Percentiles rank a stretch among this genome's conserved stretches.
phyloP scores from a whole-genome alignment of 1,284 basidiomycete species.

The Stereum hirsutum region DNA sequence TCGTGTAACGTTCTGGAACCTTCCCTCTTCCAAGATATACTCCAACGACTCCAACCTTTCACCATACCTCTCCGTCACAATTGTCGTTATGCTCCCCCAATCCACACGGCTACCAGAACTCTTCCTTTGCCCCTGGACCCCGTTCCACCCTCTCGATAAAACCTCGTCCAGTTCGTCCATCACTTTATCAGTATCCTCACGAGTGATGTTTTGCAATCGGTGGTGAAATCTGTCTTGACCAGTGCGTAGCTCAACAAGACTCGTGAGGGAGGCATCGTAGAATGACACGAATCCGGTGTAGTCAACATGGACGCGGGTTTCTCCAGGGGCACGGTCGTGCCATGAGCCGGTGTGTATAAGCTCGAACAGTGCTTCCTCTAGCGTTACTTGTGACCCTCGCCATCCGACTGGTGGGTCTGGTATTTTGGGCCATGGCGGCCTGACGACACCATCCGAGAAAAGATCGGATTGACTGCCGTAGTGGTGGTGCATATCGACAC shows the following conservation, averaged over 20 bases:
- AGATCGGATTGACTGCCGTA: not conserved
- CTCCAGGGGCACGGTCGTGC: conserved; percentile 32
- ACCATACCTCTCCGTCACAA: conserved; percentile 32
- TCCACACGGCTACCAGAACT: conserved; percentile 27
- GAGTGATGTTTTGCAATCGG: conserved; percentile 20
- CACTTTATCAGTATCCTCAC: not conserved
- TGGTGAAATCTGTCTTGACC: conserved; percentile 24
- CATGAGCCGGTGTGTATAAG: conserved; percentile 26
- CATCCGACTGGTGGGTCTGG: conserved; percentile 5
- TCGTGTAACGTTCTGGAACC: conserved; percentile 1
- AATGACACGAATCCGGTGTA: conserved; percentile 29
- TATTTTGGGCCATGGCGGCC: not conserved
- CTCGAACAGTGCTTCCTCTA: conserved; percentile 10
- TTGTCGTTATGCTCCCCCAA: conserved; percentile 31
- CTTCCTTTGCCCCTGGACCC: no score
- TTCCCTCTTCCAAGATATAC: conserved; percentile 22
- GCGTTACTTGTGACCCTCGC: conserved; percentile 2
- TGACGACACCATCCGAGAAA: not conserved
- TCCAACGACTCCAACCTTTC: conserved; percentile 31
- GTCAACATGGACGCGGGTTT: conserved; percentile 30
- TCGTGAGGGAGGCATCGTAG: conserved; percentile 29
- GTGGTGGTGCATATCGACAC: not conserved
- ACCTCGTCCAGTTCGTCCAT: conserved; percentile 8
- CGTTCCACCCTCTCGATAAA: conserved; percentile 9
- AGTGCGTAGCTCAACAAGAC: conserved; percentile 20